phyloP scores from a whole-genome alignment of 1,284 basidiomycete genomes.

The Rhodofomes roseus region DNA sequence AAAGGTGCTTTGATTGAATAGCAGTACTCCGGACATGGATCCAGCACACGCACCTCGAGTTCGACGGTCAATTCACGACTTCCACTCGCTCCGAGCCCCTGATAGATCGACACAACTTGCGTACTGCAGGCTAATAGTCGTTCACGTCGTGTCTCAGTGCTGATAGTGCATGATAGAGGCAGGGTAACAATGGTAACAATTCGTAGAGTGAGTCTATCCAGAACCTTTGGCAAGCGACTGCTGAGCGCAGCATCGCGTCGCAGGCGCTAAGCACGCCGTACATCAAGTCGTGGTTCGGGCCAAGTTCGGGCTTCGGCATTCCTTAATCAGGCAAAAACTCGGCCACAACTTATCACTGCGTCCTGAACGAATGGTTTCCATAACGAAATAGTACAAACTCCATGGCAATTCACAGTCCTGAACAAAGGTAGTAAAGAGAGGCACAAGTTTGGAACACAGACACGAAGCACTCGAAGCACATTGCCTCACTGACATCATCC shows the following conservation, averaged over 20 bases:
- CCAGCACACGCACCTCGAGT: neutral
- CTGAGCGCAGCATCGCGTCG: too few relatives aligned
- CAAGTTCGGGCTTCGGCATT: neutral
- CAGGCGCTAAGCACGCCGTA: too few relatives aligned
- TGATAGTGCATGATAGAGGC: neutral
- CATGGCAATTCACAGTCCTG: neutral
- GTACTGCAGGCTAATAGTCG: too few relatives aligned
- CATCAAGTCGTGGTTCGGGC: neutral
- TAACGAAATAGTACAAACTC: neutral
- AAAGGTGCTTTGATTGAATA: neutral
- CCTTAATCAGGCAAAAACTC: neutral
- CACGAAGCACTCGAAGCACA: neutral
- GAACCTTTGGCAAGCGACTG: too few relatives aligned
- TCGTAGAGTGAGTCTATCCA: neutral
- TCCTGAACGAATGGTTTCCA: neutral
- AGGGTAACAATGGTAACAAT: neutral
- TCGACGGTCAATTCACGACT: neutral
- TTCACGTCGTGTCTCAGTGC: neutral
- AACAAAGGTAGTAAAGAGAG: neutral
- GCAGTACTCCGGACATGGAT: neutral
- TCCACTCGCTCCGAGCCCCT: too few relatives aligned
- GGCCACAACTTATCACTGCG: too few relatives aligned
- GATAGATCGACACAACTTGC: too few relatives aligned
- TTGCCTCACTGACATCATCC: neutral
- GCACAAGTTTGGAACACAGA: neutral